Evolutionary conservation across 2,329 filamentous ascomycete genomes (phyloP).

Genomic region (Colletotrichum costaricense): DNA sequence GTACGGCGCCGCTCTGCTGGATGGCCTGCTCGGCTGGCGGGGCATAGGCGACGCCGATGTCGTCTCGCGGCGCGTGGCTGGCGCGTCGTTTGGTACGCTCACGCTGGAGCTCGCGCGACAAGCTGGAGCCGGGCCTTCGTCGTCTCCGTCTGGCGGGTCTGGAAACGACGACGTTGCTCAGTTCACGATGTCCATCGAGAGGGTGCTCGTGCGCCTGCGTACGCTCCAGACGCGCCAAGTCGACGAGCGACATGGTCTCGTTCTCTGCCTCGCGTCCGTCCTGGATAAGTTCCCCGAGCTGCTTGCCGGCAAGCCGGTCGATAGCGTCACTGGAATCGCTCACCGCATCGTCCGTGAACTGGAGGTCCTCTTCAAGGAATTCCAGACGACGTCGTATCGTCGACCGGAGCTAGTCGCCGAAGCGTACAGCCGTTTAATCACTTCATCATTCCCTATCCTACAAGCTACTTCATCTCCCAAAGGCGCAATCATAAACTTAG

Average conservation of each 20-base stretch:
- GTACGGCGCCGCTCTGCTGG: slow-evolving; percentile 76
- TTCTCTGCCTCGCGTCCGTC: slow-evolving; percentile 71
- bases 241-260: slow-evolving; percentile 76
- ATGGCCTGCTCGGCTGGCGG: slow-evolving; percentile 83
- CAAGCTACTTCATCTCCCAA: slow-evolving; percentile 46
- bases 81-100: slow-evolving; percentile 74
- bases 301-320: slow-evolving; percentile 25
- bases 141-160: neutral
- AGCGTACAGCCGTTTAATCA: slow-evolving; percentile 68
- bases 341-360: slow-evolving; percentile 38
- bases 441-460: slow-evolving; percentile 61
- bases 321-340: neutral
- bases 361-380: slow-evolving; percentile 53
- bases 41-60: slow-evolving; percentile 86
- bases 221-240: slow-evolving; percentile 67
- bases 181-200: slow-evolving; percentile 49
- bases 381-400: slow-evolving; percentile 58
- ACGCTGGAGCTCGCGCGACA: slow-evolving; percentile 52
- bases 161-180: slow-evolving; percentile 37
- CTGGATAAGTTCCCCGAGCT: slow-evolving; percentile 59
- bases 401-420: slow-evolving; percentile 75
- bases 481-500: neutral
- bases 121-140: neutral
- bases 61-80: slow-evolving; percentile 77
- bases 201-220: slow-evolving; percentile 57